Base-by-base conservation (phyloP, 805 yeast genomes). In the Zygosaccharomyces rouxii region DNA sequence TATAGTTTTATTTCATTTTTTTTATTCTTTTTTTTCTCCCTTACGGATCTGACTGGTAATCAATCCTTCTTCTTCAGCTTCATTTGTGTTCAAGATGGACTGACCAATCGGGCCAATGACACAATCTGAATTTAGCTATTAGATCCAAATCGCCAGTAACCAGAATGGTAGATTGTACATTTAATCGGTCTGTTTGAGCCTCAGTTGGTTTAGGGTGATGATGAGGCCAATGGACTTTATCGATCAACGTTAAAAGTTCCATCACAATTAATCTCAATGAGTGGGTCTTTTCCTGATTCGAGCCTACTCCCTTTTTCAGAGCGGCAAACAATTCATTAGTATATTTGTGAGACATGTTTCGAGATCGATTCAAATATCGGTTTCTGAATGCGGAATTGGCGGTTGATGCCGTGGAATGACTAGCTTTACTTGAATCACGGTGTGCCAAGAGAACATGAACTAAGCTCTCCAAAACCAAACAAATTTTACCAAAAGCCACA, bases 141-240 rank as follows among this genome's bases (percentile, higher is more conserved):
- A 60, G 38, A 25, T 52, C 53, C 23, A 46, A 25, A 35, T 62
- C 60, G 3, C 56, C 49, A 7, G 53, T 31, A 10, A 56, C 47
- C 18, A 62, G 39, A n/a, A 60, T 35, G 2, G 49, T 49, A 13
- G 58, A 38, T 29, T 56, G 59, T 3, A 59, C 51, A 30, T 52
- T 45, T 21, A 48, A 22, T 18, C 39, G 40, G 35, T 38, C 44
- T n/a, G 35, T 31, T 19, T 42, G 33, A 19, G 46, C 33, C n/a
- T 31, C 47, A 23, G 21, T 33, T 30, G 46, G 49, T 16, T 46
- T 41, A 19, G 29, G 35, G 11, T 47, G 42, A 23, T 44, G 37
- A 13, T 16, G 40, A 13, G 45, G 16, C 54, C 54, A 51, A 11
- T 37, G 18, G 5, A 51, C 41, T 14, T 42, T 35, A 42, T 47